Percentiles rank a stretch among this genome's conserved stretches.
phyloP scores from a whole-genome alignment of 345 rosid species.

The Melastoma malabathricum region DNA sequence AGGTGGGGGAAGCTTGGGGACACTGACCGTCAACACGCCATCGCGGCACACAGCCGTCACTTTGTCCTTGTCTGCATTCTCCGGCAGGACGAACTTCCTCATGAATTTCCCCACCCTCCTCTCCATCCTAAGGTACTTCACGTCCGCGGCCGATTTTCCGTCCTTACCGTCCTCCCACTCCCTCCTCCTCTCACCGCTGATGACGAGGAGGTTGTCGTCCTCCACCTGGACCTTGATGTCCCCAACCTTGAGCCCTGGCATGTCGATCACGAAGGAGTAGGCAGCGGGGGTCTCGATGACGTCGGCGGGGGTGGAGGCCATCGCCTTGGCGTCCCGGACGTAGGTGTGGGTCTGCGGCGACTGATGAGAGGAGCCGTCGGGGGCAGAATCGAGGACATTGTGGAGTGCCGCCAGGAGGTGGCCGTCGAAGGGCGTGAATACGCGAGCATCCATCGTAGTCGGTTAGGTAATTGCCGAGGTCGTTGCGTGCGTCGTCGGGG shows the following conservation, averaged over 20 bases:
- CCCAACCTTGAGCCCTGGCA: slow-evolving; percentile 63
- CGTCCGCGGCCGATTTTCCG: slow-evolving; percentile 2
- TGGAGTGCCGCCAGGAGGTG: slow-evolving; percentile 35
- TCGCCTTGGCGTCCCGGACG: slow-evolving; percentile 52
- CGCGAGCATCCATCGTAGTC: neutral
- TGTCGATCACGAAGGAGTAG: slow-evolving; percentile 52
- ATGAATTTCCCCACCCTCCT: slow-evolving; percentile 64
- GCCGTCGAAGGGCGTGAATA: slow-evolving; percentile 9
- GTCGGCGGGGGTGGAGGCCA: slow-evolving; percentile 82
- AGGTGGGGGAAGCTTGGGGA: slow-evolving; percentile 65
- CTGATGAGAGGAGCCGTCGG: slow-evolving; percentile 12
- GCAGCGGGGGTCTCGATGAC: slow-evolving; percentile 43
- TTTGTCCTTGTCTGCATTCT: slow-evolving; percentile 49
- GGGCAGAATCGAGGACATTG: slow-evolving; percentile 37
- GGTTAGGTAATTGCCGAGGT: too few species aligned
- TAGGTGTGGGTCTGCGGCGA: slow-evolving; percentile 32
- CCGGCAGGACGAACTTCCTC: slow-evolving; percentile 73
- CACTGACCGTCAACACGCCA: slow-evolving; percentile 63
- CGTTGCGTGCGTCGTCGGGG: too few species aligned
- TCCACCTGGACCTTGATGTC: slow-evolving; percentile 73
- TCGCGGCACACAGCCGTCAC: slow-evolving; percentile 63
- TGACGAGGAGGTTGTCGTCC: slow-evolving; percentile 46
- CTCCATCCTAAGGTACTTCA: slow-evolving; percentile 72
- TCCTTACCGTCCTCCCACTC: slow-evolving; percentile 22
- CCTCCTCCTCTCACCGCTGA: slow-evolving; percentile 52